These are phyloP conservation scores for Saccharomyces eubayanus DNA, from an alignment of 805 yeast genomes.

Conservation along the genomic window DNA sequence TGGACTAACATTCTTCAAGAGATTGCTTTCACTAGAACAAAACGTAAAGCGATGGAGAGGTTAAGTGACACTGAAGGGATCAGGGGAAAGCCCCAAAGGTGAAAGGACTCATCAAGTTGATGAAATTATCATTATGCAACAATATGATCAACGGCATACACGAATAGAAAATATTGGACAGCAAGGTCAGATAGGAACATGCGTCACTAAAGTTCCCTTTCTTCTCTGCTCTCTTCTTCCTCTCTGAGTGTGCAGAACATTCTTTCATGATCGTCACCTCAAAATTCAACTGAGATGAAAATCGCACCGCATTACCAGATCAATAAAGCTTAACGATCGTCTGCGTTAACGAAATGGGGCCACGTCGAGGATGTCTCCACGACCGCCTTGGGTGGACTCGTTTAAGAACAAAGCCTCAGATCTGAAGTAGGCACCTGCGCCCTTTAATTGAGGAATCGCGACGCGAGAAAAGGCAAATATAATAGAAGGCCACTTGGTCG, in stretches of 20 bases:
- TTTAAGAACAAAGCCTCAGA: neutral
- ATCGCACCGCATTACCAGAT: neutral
- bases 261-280: neutral
- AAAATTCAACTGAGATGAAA: neutral
- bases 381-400: neutral
- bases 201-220: too few relatives aligned
- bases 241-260: neutral
- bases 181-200: too few relatives aligned
- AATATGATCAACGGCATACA: too few relatives aligned
- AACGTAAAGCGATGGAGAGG: too few relatives aligned
- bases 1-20: neutral
- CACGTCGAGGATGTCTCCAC: neutral
- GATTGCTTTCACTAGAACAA: neutral
- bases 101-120: too few relatives aligned
- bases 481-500: neutral
- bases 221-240: neutral
- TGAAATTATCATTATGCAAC: too few relatives aligned
- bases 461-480: neutral
- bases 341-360: neutral
- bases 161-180: too few relatives aligned
- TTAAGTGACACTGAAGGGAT: too few relatives aligned
- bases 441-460: neutral
- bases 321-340: neutral
- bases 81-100: too few relatives aligned
- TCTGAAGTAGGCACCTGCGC: neutral